phyloP scores from a whole-genome alignment of 257 asterid genomes.

The Lycium barbarum region DNA sequence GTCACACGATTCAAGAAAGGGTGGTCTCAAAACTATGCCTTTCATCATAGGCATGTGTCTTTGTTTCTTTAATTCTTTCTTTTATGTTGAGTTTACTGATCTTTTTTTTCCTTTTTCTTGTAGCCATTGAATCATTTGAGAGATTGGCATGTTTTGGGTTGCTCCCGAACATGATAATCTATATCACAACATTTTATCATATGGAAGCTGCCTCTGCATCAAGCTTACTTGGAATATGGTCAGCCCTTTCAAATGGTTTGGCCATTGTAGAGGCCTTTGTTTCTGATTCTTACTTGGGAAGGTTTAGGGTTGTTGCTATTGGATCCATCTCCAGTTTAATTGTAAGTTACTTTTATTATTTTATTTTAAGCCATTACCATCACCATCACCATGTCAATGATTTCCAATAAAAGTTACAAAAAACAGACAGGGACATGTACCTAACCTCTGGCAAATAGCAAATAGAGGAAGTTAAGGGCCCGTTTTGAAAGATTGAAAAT shows the following conservation, averaged over 20 bases:
- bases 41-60: conserved; percentile 28
- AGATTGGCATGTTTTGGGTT: conserved; percentile 34
- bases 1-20: not conserved
- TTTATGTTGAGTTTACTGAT: too few species aligned
- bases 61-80: not conserved
- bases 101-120: not conserved
- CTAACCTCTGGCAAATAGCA: too few species aligned
- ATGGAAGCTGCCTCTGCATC: conserved; percentile 32
- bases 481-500: too few species aligned
- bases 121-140: conserved; percentile 35
- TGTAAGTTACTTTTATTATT: conserved; percentile 21
- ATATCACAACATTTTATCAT: conserved; percentile 30
- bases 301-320: conserved; percentile 31
- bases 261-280: conserved; percentile 34
- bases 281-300: conserved; percentile 38
- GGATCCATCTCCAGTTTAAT: conserved; percentile 34
- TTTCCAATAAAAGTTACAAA: too few species aligned
- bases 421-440: too few species aligned
- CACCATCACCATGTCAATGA: too few species aligned
- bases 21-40: conserved; percentile 34
- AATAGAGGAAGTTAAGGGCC: too few species aligned
- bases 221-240: conserved; percentile 28
- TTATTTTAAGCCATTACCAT: too few species aligned
- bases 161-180: conserved; percentile 37
- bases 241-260: conserved; percentile 32